phyloP scores from a whole-genome alignment of 176 grass and related monocot genomes.

The Paspalum notatum region DNA sequence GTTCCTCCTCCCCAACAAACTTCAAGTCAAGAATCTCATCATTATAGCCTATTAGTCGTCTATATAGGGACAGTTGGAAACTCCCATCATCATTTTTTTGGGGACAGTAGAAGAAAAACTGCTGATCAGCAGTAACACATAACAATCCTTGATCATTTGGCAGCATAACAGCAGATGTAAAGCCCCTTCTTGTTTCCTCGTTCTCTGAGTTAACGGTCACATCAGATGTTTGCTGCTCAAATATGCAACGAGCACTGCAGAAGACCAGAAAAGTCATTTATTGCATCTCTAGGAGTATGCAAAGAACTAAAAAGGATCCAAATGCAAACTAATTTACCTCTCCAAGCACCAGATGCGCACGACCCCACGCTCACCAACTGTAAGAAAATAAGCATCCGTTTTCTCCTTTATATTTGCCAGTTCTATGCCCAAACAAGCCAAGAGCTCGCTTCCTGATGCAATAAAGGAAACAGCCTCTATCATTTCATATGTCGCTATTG shows the following conservation, averaged over 20 bases:
- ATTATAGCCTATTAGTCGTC: slow-evolving; percentile 84
- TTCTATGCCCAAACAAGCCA: slow-evolving; percentile 55
- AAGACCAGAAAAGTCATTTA: slow-evolving; percentile 43
- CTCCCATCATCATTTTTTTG: slow-evolving; percentile 51
- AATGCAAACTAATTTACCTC: slow-evolving; percentile 56
- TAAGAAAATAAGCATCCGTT: slow-evolving; percentile 64
- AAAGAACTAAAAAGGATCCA: slow-evolving; percentile 11
- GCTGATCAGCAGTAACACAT: slow-evolving; percentile 89
- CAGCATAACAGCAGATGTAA: slow-evolving; percentile 75
- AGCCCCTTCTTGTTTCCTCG: slow-evolving; percentile 85
- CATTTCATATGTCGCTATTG: slow-evolving; percentile 87
- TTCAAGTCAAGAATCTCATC: slow-evolving; percentile 98
- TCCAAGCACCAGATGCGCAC: slow-evolving; percentile 85
- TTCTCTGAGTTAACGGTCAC: slow-evolving; percentile 67
- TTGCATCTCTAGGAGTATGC: slow-evolving; percentile 8
- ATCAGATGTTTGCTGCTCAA: slow-evolving; percentile 78
- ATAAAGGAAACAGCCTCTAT: slow-evolving; percentile 84
- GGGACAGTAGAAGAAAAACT: slow-evolving; percentile 82
- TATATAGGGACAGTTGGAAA: slow-evolving; percentile 72
- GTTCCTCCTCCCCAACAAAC: slow-evolving; percentile 81
- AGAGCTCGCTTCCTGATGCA: slow-evolving; percentile 53
- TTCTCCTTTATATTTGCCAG: slow-evolving; percentile 47
- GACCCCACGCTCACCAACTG: slow-evolving; percentile 86
- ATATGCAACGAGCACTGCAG: slow-evolving; percentile 69
- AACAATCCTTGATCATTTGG: slow-evolving; percentile 68